These are phyloP conservation scores for Candida oleophila DNA, from an alignment of 805 yeast species.

Conservation along the genomic window DNA sequence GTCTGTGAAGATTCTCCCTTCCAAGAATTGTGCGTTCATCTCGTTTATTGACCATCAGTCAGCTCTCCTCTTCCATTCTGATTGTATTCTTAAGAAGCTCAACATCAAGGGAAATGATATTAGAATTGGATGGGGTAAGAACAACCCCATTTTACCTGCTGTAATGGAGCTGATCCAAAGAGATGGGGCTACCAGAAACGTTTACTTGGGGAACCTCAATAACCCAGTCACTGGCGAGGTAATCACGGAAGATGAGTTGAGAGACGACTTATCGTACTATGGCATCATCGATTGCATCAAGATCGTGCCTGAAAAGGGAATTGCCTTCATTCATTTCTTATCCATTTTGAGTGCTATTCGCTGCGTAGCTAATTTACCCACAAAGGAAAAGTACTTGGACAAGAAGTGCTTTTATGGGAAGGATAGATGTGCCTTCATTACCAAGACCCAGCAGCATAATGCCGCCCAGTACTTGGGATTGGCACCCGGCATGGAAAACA, in stretches of 20 bases:
- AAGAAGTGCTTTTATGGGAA: slow-evolving; percentile 88
- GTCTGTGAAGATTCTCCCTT: slow-evolving; percentile 71
- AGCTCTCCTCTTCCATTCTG: slow-evolving; percentile 89
- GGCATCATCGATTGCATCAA: slow-evolving; percentile 87
- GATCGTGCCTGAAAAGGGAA: slow-evolving; percentile 74
- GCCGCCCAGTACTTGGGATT: slow-evolving; percentile 94
- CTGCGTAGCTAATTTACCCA: slow-evolving; percentile 75
- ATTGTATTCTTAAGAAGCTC: slow-evolving; percentile 81
- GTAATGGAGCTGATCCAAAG: slow-evolving; percentile 75
- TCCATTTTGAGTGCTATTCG: slow-evolving; percentile 83
- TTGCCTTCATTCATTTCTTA: slow-evolving; percentile 88
- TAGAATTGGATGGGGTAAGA: slow-evolving; percentile 91
- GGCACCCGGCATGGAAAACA: slow-evolving; percentile 84
- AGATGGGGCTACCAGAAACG: slow-evolving; percentile 92
- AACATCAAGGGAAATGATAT: slow-evolving; percentile 79
- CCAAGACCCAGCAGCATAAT: slow-evolving; percentile 93
- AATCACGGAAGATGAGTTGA: slow-evolving; percentile 62
- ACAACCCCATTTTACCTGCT: slow-evolving; percentile 69
- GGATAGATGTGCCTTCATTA: slow-evolving; percentile 91
- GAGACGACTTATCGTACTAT: slow-evolving; percentile 63
- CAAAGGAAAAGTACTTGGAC: slow-evolving; percentile 64
- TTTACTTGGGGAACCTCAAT: slow-evolving; percentile 79
- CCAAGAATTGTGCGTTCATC: slow-evolving; percentile 85
- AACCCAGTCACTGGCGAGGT: slow-evolving; percentile 48
- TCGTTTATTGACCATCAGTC: slow-evolving; percentile 87